phyloP scores from a whole-genome alignment of 192 early-diverging fungal species.

The Coemansia sp. region DNA sequence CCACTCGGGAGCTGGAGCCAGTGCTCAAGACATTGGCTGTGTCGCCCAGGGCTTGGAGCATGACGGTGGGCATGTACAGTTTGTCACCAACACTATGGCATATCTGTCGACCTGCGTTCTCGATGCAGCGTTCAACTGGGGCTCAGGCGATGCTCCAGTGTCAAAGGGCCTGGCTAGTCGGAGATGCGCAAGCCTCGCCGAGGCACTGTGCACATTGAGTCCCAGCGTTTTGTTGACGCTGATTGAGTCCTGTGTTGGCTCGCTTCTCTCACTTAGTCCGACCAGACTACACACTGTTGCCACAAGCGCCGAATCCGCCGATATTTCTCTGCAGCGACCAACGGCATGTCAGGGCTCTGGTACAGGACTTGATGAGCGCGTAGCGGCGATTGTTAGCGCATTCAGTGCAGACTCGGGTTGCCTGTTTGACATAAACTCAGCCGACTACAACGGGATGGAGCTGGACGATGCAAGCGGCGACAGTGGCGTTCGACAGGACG shows the following conservation, averaged over 20 bases:
- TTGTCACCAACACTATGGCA: conserved; percentile 43
- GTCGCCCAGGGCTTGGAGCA: not conserved
- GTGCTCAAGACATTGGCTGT: conserved; percentile 8
- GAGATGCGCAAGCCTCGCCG: conserved; percentile 21
- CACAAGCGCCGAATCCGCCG: not conserved
- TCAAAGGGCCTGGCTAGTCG: not conserved
- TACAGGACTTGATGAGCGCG: conserved; percentile 14
- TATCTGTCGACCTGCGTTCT: conserved; percentile 35
- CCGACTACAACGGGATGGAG: not conserved
- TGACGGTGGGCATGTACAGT: conserved; percentile 35
- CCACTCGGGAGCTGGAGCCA: not conserved
- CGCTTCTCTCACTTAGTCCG: conserved; percentile 22
- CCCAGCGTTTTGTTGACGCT: conserved; percentile 24
- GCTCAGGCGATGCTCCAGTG: not conserved
- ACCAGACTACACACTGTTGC: conserved; percentile 1
- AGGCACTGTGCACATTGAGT: conserved; percentile 32
- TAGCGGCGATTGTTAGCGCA: conserved; percentile 14
- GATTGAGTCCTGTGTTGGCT: conserved; percentile 14
- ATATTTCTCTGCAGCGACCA: not conserved
- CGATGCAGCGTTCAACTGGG: conserved; percentile 25
- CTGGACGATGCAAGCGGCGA: not conserved
- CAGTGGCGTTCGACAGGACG: not conserved
- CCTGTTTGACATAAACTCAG: conserved; percentile 7
- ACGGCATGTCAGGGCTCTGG: not conserved
- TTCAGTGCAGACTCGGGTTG: not conserved